Conservation (phyloP, 768 basidiomycete genomes). For the Tephrocybe sp. region DNA sequence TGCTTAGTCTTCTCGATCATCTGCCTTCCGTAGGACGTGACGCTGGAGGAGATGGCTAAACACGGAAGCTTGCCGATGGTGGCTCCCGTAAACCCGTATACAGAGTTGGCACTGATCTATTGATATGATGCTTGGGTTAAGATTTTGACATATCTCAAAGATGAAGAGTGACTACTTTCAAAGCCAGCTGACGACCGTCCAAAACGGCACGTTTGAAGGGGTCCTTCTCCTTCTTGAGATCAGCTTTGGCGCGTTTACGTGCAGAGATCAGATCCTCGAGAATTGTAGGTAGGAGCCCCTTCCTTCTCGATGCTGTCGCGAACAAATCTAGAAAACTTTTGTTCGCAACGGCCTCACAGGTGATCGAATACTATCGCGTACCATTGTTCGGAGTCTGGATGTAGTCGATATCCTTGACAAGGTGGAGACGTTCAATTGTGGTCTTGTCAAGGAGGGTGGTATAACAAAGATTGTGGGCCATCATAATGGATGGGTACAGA, state of each 20-base stretch:
- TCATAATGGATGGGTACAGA: constrained; percentile 99
- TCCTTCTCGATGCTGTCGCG: constrained; percentile 66
- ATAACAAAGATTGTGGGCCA: constrained; percentile 99
- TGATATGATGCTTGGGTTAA: neutral
- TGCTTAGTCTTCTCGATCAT: constrained; percentile 99
- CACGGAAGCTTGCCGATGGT: constrained; percentile 97
- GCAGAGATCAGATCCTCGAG: constrained; percentile 93
- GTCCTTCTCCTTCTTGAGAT: constrained; percentile 95
- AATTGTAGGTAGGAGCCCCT: constrained; percentile 89
- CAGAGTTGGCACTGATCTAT: constrained; percentile 97
- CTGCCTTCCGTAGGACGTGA: constrained; percentile 94
- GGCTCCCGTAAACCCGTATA: constrained; percentile 98
- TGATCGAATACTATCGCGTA: constrained; percentile 25
- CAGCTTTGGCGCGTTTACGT: constrained; percentile 92
- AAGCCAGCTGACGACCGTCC: constrained; percentile 94
- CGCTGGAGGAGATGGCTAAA: constrained; percentile 92
- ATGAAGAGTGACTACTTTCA: constrained; percentile 80
- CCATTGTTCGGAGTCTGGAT: constrained; percentile 96
- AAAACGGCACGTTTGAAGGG: constrained; percentile 96
- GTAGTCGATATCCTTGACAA: constrained; percentile 88
- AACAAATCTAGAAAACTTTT: constrained; percentile 68
- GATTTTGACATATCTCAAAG: neutral
- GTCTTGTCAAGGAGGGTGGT: constrained; percentile 87
- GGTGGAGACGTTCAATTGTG: constrained; percentile 73
- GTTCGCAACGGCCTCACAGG: neutral